phyloP scores from a whole-genome alignment of 2,329 filamentous ascomycete genomes.

The Endoconidiophora polonica region DNA sequence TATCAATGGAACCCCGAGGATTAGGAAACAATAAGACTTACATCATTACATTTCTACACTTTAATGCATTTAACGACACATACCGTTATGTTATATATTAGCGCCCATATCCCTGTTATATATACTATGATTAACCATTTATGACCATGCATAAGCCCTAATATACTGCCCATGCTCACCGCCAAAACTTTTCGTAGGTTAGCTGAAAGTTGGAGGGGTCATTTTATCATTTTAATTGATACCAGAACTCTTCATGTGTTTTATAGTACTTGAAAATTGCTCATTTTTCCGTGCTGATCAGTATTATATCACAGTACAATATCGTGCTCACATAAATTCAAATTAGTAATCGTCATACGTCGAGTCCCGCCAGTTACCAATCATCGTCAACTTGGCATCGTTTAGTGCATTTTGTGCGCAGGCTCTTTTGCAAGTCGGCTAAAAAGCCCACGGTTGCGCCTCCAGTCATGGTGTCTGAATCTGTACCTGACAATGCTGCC shows the following conservation, averaged over 20 bases:
- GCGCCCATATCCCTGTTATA: no score
- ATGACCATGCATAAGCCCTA: background rate
- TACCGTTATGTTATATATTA: no score
- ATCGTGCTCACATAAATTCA: background rate
- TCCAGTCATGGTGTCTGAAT: background rate
- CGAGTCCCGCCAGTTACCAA: background rate
- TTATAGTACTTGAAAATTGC: no score
- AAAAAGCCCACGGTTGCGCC: background rate
- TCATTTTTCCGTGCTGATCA: no score
- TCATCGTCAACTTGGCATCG: background rate
- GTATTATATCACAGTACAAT: background rate
- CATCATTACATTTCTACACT: no score
- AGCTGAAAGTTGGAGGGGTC: conserved; percentile 2
- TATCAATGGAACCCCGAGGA: no score
- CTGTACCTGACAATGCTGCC: background rate
- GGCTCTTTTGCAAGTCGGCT: background rate
- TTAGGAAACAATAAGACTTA: no score
- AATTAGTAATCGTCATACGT: background rate
- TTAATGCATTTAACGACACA: no score
- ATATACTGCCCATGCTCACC: conserved; percentile 19
- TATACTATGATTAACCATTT: background rate
- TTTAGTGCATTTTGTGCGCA: background rate
- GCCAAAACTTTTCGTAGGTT: conserved; percentile 16
- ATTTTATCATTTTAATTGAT: background rate
- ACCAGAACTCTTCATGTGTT: background rate